Conservation (phyloP, 208 protist species). For the Trypanosoma conorhini region DNA sequence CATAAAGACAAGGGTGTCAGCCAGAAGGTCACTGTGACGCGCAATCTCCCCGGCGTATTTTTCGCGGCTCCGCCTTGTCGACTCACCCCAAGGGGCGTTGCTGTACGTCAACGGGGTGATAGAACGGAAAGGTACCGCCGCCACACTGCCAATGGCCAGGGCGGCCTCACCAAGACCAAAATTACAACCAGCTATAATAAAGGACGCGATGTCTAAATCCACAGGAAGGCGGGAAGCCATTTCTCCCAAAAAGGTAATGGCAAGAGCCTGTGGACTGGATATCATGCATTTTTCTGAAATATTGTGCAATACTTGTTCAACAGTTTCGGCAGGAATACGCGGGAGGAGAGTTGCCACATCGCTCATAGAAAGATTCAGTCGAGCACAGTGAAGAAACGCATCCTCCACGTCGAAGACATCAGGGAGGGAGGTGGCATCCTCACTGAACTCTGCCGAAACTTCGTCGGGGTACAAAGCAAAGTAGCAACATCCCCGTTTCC, state of each 20-base stretch:
- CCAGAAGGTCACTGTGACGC: conserved; percentile 77
- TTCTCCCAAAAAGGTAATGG: conserved; percentile 85
- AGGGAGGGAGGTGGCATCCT: conserved; percentile 26
- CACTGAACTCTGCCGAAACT: conserved; percentile 46
- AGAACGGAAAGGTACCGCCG: conserved; percentile 54
- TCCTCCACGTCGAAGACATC: conserved; percentile 64
- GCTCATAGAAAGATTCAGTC: conserved; percentile 27
- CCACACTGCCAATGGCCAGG: conserved; percentile 60
- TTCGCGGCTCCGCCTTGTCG: conserved; percentile 47
- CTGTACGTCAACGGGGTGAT: conserved; percentile 32
- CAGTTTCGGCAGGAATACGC: conserved; percentile 44
- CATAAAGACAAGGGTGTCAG: conserved; percentile 77
- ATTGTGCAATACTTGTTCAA: conserved; percentile 64
- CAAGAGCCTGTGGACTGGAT: conserved; percentile 41
- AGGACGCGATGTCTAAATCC: conserved; percentile 67
- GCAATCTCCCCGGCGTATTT: conserved; percentile 71
- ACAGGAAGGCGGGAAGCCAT: conserved; percentile 74
- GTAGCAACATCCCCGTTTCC: conserved; percentile 40
- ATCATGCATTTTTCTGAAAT: conserved; percentile 82
- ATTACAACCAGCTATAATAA: conserved; percentile 75
- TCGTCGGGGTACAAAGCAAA: conserved; percentile 72
- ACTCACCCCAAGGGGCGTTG: conserved; percentile 34
- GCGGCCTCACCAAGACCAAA: conserved; percentile 78
- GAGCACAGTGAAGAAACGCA: conserved; percentile 77
- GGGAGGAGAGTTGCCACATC: conserved; percentile 44